Percentiles rank a stretch among this genome's conserved stretches.
phyloP scores from a whole-genome alignment of 352 stramenopile genomes.

The Phytophthora citrophthora region DNA sequence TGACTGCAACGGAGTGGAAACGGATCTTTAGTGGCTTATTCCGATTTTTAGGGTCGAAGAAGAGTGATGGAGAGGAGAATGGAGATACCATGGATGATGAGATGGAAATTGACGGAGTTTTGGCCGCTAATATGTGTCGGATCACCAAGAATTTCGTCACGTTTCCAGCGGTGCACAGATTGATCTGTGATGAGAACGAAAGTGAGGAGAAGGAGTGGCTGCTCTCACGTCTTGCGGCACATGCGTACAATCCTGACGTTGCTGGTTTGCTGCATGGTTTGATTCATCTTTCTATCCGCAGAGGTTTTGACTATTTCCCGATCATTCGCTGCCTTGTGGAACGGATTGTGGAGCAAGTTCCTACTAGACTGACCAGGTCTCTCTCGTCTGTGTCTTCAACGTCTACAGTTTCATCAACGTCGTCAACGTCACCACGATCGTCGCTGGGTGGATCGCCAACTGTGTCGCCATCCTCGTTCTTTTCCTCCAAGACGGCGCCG shows the following conservation, averaged over 20 bases:
- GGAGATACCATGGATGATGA: conserved; percentile 25
- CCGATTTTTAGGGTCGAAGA: conserved; percentile 51
- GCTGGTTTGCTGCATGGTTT: conserved; percentile 66
- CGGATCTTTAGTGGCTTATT: conserved; percentile 74
- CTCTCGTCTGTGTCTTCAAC: conserved; percentile 47
- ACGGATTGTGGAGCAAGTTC: conserved; percentile 53
- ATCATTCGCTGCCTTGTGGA: conserved; percentile 64
- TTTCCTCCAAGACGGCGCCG: conserved; percentile 25
- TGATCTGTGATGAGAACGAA: conserved; percentile 54
- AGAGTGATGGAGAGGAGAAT: conserved; percentile 9
- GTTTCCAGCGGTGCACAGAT: conserved; percentile 65
- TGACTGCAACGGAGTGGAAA: conserved; percentile 71
- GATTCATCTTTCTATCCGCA: conserved; percentile 65
- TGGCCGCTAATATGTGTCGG: conserved; percentile 73
- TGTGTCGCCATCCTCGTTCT: conserved; percentile 33
- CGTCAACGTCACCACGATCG: conserved; percentile 42
- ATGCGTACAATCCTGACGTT: conserved; percentile 74
- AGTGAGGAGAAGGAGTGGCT: conserved; percentile 44
- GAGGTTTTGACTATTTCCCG: conserved; percentile 44
- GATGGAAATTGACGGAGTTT: conserved; percentile 56
- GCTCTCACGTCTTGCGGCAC: conserved; percentile 47
- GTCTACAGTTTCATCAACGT: conserved; percentile 51
- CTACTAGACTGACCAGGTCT: conserved; percentile 33
- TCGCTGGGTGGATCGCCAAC: conserved; percentile 29
- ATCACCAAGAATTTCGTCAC: conserved; percentile 76